Base-by-base conservation (phyloP, 1,284 basidiomycete genomes). In the Bjerkandera adusta region DNA sequence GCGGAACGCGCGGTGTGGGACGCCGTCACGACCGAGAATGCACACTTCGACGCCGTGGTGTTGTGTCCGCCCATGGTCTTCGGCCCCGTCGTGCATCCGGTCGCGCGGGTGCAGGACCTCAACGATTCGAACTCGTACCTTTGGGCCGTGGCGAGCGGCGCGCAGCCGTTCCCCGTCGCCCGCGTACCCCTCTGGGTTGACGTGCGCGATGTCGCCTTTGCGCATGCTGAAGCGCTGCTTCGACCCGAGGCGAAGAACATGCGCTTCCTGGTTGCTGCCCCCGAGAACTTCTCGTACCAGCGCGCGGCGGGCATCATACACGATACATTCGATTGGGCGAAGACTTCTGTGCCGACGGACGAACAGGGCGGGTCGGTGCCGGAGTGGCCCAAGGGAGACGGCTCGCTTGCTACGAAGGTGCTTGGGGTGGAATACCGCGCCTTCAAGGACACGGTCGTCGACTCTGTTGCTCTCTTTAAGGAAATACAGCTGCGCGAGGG, bases 141-240 rank as follows among this genome's bases (percentile, higher is more conserved):
- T 4, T 51, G 42, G 40, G n/a, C 32, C n/a, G 32, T 43, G 30
- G 49, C 41, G 18, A n/a, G 25, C 13, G 25, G 45, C 37, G 21
- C 34, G 29, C 24, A 32, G 22, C 43, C 35, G 18, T 42, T 27
- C 39, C 45, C 16, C 20, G 38, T 18, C 10, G 27, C 15, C n/a
- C 40, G 5, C 20, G 16, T 15, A 33, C 18, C 32, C 20, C 21
- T 16, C 11, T 54, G 52, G 52, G 40, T 54, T 4, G 51, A 53
- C 36, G 49, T 51, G 6, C 48, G 54, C 6, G 52, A 55, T 26
- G 30, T 50, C 8, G 51, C 52, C 12, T 16, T 21, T 5, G 51
- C 52, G 30, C 51, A 51, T 35, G 54, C 45, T 4, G 51, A 48
- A 24, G 50, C 47, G 24, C 41, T 53, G 10, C 45, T 52, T 79